Evolutionary conservation across 2,329 filamentous ascomycete genomes (phyloP).

Genomic region (Nothophoma quercina): DNA sequence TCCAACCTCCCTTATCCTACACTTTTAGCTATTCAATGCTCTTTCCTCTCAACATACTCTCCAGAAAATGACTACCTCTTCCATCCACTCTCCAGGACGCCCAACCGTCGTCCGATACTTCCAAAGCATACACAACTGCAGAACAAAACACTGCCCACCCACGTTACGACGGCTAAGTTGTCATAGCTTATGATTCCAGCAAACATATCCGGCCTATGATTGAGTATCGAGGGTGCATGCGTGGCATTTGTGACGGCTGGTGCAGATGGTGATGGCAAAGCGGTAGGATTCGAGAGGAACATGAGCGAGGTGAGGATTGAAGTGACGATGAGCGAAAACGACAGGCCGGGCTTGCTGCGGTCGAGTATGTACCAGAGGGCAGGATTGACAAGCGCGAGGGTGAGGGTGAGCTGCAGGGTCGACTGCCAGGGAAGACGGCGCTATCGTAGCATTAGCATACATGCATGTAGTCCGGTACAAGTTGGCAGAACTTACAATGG

Average conservation of each 20-base stretch:
- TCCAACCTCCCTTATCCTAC: neutral
- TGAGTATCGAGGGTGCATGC: neutral
- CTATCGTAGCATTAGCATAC: conserved; percentile 54
- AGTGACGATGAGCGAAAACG: conserved; percentile 78
- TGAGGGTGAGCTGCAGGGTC: conserved; percentile 89
- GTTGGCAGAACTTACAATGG: conserved; percentile 74
- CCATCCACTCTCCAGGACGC: conserved; percentile 46
- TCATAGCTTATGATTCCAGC: conserved; percentile 68
- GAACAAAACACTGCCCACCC: conserved; percentile 93
- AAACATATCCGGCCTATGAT: conserved; percentile 40
- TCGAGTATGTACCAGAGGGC: conserved; percentile 97
- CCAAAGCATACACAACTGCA: conserved; percentile 96
- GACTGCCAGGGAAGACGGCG: conserved; percentile 92
- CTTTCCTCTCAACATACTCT: neutral
- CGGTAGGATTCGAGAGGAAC: conserved; percentile 76
- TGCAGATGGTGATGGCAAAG: conserved; percentile 67
- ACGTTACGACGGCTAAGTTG: conserved; percentile 76
- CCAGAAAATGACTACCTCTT: conserved; percentile 14
- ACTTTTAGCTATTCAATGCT: neutral
- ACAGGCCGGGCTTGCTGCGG: conserved; percentile 82
- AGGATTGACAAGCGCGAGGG: conserved; percentile 88
- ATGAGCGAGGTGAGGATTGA: conserved; percentile 76
- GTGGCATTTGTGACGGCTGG: conserved; percentile 35
- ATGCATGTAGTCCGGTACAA: neutral
- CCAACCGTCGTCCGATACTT: conserved; percentile 85